These are phyloP conservation scores for Golovinomyces cichoracearum DNA, from an alignment of 2,329 filamentous ascomycete species.

Conservation along the genomic window DNA sequence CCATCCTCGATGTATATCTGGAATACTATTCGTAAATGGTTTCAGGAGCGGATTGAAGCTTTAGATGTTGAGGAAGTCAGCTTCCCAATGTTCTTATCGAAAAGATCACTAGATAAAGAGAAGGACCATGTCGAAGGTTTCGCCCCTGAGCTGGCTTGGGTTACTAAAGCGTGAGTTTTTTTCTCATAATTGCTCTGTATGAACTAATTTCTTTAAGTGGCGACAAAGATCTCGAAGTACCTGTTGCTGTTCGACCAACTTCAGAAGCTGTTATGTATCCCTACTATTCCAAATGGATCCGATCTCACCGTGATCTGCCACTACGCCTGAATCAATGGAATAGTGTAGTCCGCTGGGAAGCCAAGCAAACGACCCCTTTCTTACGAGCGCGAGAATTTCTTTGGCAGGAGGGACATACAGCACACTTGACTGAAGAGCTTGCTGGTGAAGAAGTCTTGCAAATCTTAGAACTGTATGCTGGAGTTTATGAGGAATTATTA, in stretches of 20 bases:
- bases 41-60: constrained; percentile 52
- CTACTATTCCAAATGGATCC: constrained; percentile 92
- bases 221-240: constrained; percentile 71
- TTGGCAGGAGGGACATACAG: constrained; percentile 72
- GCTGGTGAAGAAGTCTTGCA: constrained; percentile 70
- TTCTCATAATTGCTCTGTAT: too few relatives aligned
- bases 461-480: constrained; percentile 80
- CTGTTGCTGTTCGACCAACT: constrained; percentile 40
- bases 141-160: constrained; percentile 74
- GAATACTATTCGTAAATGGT: constrained; percentile 40
- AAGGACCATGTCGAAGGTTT: constrained; percentile 99
- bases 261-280: constrained; percentile 75
- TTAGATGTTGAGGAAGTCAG: constrained; percentile 88
- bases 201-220: constrained; percentile 29
- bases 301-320: constrained; percentile 81
- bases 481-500: constrained; percentile 76
- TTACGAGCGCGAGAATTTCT: constrained; percentile 82
- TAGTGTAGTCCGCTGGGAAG: constrained; percentile 80
- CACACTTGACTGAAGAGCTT: constrained; percentile 59
- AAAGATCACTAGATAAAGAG: constrained; percentile 52
- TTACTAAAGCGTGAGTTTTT: constrained; percentile 45
- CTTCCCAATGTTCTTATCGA: constrained; percentile 86
- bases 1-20: constrained; percentile 41
- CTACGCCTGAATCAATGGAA: constrained; percentile 96
- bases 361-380: constrained; percentile 75